These are phyloP conservation scores for Cyanidium caldarium DNA, from an alignment of 23 red algal species.

Conservation along the genomic window DNA sequence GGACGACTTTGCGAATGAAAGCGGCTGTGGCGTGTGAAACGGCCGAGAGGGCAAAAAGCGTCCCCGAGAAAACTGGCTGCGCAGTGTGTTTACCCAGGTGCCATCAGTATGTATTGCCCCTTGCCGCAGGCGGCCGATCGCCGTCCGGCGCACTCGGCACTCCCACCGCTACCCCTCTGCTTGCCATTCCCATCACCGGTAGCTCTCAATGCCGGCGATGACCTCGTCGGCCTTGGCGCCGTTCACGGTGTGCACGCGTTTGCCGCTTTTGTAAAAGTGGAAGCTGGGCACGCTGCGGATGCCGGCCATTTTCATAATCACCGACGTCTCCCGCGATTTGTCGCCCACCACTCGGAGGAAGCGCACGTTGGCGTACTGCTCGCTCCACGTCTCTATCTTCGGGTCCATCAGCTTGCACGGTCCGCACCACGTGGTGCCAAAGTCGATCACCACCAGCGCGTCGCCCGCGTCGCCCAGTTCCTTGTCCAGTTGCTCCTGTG, in stretches of 20 bases:
- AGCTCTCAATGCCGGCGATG: conserved; percentile 27
- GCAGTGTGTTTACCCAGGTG: too few species aligned
- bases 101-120: too few species aligned
- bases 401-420: conserved; percentile 64
- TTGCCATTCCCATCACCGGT: too few species aligned
- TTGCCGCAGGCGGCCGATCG: too few species aligned
- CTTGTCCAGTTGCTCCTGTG: conserved; percentile 42
- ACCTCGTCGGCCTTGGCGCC: conserved; percentile 61
- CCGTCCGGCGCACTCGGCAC: too few species aligned
- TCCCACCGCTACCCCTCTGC: too few species aligned
- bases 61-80: too few species aligned
- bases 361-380: conserved; percentile 66
- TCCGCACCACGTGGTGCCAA: conserved; percentile 87
- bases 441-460: conserved; percentile 62
- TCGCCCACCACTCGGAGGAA: conserved; percentile 96
- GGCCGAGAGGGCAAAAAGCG: too few species aligned
- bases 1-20: too few species aligned
- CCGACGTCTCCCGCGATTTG: conserved; percentile 23
- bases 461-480: conserved; percentile 26
- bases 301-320: conserved; percentile 73
- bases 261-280: conserved; percentile 61
- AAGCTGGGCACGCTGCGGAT: conserved; percentile 87
- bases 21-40: too few species aligned
- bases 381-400: conserved; percentile 39
- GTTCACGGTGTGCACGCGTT: conserved; percentile 45